These are phyloP conservation scores for Leccinum subtestaceum DNA, from an alignment of 768 basidiomycete genomes.

Conservation along the genomic window DNA sequence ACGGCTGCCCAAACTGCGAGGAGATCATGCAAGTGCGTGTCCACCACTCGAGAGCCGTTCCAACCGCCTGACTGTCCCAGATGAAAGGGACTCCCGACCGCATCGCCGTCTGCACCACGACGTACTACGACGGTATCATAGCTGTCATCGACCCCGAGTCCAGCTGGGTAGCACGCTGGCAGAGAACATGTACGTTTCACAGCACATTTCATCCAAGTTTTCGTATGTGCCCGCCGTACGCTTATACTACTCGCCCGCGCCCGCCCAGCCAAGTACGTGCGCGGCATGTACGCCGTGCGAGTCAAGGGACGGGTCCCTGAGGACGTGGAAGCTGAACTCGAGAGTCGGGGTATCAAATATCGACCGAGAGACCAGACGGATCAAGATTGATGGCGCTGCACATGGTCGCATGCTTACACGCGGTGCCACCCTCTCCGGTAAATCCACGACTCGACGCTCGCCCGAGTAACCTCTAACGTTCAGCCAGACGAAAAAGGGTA, in stretches of 20 bases:
- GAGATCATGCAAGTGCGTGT: constrained; percentile 81
- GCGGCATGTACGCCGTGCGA: constrained; percentile 91
- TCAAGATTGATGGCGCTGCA: constrained; percentile 46
- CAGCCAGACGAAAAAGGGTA: background rate
- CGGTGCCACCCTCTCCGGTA: background rate
- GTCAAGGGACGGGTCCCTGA: constrained; percentile 84
- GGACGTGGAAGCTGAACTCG: constrained; percentile 79
- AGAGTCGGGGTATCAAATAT: constrained; percentile 75
- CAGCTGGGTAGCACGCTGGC: constrained; percentile 97
- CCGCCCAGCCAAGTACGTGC: constrained; percentile 77
- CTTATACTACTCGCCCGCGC: background rate
- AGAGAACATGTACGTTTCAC: constrained; percentile 73
- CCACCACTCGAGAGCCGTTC: background rate
- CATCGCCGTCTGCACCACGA: constrained; percentile 83
- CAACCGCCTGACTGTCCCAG: constrained; percentile 38
- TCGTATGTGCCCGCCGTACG: background rate
- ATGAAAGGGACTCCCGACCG: constrained; percentile 86
- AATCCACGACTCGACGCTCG: background rate
- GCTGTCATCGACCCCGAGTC: constrained; percentile 80
- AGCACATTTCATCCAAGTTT: background rate
- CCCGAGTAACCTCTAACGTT: background rate
- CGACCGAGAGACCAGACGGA: constrained; percentile 82
- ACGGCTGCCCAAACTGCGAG: constrained; percentile 97
- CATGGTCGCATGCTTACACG: constrained; percentile 3
- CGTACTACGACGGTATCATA: constrained; percentile 90